Evolutionary conservation across 345 rosid genomes (phyloP).

Genomic region (Lumnitzera racemosa): DNA sequence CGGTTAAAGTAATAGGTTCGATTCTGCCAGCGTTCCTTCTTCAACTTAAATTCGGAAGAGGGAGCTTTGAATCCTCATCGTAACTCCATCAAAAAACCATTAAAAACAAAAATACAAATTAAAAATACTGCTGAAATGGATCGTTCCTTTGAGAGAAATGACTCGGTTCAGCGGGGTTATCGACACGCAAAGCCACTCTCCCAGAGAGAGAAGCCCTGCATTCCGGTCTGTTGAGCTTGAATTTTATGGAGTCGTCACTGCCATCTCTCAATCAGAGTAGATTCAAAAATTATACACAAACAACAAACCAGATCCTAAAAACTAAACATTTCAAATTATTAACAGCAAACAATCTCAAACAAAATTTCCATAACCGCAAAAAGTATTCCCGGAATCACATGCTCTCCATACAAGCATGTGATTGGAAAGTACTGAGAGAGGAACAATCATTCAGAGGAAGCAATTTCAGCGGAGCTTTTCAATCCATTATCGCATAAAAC

Average conservation of each 20-base stretch:
- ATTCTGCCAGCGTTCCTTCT: constrained; percentile 51
- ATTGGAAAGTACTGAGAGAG: too few relatives aligned
- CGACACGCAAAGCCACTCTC: constrained; percentile 3
- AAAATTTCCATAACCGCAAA: too few relatives aligned
- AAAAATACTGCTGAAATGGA: too few relatives aligned
- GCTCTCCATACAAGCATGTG: too few relatives aligned
- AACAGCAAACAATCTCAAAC: too few relatives aligned
- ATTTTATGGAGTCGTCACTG: constrained; percentile 55
- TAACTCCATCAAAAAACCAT: constrained; percentile 10
- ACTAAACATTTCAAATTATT: too few relatives aligned
- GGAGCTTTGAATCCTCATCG: constrained; percentile 53
- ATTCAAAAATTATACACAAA: too few relatives aligned
- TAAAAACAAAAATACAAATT: too few relatives aligned
- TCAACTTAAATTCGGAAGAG: constrained; percentile 45
- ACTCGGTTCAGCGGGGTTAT: too few relatives aligned
- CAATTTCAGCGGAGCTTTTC: background rate
- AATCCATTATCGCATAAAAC: background rate
- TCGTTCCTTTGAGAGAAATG: too few relatives aligned
- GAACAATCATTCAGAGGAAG: too few relatives aligned
- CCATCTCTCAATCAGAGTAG: constrained; percentile 11
- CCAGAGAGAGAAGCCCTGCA: constrained; percentile 40
- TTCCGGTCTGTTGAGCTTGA: constrained; percentile 99
- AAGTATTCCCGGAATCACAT: background rate
- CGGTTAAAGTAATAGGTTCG: constrained; percentile 39
- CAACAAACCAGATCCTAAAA: too few relatives aligned